Evolutionary conservation across 768 basidiomycete species (phyloP).

Genomic region (Rhodotorula diobovata): DNA sequence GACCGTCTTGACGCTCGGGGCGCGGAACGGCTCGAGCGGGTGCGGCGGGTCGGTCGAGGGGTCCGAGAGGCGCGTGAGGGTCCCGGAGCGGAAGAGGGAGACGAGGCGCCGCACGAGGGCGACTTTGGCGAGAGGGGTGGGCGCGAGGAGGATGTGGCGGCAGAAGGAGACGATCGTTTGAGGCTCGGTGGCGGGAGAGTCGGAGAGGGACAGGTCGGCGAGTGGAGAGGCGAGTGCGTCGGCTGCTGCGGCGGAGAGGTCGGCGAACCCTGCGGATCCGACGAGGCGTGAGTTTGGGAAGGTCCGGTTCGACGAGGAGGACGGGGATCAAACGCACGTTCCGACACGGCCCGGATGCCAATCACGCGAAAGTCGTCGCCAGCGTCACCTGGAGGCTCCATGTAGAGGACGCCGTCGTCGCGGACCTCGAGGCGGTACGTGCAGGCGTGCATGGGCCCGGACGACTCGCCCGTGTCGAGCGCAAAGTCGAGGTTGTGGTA

Average conservation of each 20-base stretch:
- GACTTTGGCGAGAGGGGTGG: conserved; percentile 64
- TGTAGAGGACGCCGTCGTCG: conserved; percentile 51
- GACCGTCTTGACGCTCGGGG: conserved; percentile 57
- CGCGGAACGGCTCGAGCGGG: conserved; percentile 63
- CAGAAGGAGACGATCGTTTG: conserved; percentile 73
- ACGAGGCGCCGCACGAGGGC: conserved; percentile 61
- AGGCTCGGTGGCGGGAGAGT: conserved; percentile 47
- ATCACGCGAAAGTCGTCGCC: conserved; percentile 62
- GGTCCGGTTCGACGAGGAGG: not conserved
- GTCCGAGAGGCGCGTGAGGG: conserved; percentile 57
- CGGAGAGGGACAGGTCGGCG: conserved; percentile 14
- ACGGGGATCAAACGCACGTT: conserved; percentile 55
- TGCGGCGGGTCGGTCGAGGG: conserved; percentile 54
- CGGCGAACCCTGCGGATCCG: conserved; percentile 54
- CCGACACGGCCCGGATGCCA: conserved; percentile 66
- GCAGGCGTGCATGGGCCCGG: conserved; percentile 65
- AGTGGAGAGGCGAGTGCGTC: conserved; percentile 15
- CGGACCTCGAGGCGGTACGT: conserved; percentile 60
- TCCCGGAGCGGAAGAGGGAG: conserved; percentile 63
- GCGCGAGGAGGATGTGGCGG: conserved; percentile 69
- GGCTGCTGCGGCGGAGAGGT: conserved; percentile 55
- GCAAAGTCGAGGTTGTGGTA: conserved; percentile 60
- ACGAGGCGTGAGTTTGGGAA: conserved; percentile 42
- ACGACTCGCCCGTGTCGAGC: conserved; percentile 64
- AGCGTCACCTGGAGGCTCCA: conserved; percentile 56